Evolutionary conservation across 257 asterid genomes (phyloP), one percentile per base, ranked within the genome.

Genomic region (Nicotiana paniculata): DNA sequence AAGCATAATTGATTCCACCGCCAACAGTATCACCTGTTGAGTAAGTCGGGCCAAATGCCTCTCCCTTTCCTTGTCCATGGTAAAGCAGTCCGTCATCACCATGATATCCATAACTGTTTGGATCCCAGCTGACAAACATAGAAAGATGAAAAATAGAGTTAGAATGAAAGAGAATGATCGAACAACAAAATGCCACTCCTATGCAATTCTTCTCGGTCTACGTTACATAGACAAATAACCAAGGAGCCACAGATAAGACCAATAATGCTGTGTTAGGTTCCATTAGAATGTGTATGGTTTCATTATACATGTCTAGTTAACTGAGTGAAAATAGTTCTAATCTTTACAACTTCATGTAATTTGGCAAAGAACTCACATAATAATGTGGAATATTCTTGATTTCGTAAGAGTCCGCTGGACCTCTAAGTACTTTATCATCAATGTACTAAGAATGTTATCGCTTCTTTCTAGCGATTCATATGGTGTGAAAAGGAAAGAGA

Each of bases 41-140:
- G 84, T 72, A 94, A 51, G 93, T 90, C 64, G 99, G 97, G 59
- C 98, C 98, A 88, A 96, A 96, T 9, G 90, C 26, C 64, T 94
- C 99, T 84, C 99, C 99, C 82, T 92, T 94, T 69, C 90, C 98
- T 54, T 90, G 95, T 58, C 99, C 99, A 81, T 91, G 97, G 84
- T 94, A 94, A 74, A 96, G 96, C 72, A 88, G 87, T 30, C 98
- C 98, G 85, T 94, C 98, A 85, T 92, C 98, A 54, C 98, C 98
- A 81, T 91, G 98, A 90, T 96, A 96, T 70, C 99, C 99, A 24
- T 82, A 94, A 85, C 96, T 96, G 87, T 94, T 94, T 69, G 97
- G 87, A 84, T 94, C 98, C 98, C 97, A 96, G 69, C 99, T 96
- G 92, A 82, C 35, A 74, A 55, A 83, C 39, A 66, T 2, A 85